Evolutionary conservation across 352 stramenopile species (phyloP), one percentile per base, ranked within the genome.

Genomic region (Globisporangium spinosum): DNA sequence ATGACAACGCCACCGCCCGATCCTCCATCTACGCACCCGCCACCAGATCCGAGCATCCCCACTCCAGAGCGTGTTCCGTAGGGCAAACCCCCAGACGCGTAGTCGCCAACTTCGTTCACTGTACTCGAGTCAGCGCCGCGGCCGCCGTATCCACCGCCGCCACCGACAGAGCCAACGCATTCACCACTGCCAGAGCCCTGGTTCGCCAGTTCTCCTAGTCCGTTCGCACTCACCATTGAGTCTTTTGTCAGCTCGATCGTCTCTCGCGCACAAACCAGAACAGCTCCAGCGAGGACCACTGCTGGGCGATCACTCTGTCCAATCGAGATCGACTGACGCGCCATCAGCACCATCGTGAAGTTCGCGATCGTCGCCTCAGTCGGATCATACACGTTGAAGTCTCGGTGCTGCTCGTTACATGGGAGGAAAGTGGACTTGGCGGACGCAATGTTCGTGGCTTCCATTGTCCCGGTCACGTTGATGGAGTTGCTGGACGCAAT

Each of bases 1-100:
- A 89, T 83, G 4, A 90, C 76, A 23, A 94, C 77, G 53, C 86
- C 86, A 23, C 86, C 86, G 38, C 86, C 86, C 20, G 83, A 80
- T 29, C 86, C 86, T 2, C 82, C 84, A 35, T 80, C 77, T 4
- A 89, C 80, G 45, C 86, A 94, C 0, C 86, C 84, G 32, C 86
- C 86, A 62, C 84, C 86, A 12, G 84, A 91, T 13, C 86, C 86
- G 7, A 94, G 67, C 74, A 89, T 85, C 10, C 86, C 86, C 64
- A 77, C 75, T 8, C 86, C 85, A 10, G 78, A 80, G 23, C 78
- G 78, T 8, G 84, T 90, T 22, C 86, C 84, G 63, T 94, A 94
- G 12, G 80, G 71, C 23, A 91, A 64, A 10, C 86, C 86, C 49
- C 86, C 84, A 49, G 77, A 76, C 0, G 82, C 84, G 59, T 90